Evolutionary conservation across 2,329 filamentous ascomycete genomes (phyloP).

Genomic region (Diaporthe caulivora): DNA sequence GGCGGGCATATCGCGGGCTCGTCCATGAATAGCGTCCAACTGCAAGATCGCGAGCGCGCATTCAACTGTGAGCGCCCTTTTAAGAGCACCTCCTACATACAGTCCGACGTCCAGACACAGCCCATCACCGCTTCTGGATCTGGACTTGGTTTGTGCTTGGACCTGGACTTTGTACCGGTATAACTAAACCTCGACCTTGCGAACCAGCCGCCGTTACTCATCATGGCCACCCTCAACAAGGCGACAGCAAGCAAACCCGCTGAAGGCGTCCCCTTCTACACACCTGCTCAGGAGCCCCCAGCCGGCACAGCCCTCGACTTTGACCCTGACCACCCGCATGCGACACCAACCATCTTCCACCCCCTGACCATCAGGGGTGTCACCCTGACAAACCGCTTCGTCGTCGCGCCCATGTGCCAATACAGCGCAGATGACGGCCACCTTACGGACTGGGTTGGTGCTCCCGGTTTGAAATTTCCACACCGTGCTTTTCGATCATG

Average conservation of each 20-base stretch:
- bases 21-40: not conserved
- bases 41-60: too few species aligned
- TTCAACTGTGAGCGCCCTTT: not conserved
- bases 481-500: not conserved
- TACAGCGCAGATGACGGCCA: conserved; percentile 73
- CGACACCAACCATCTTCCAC: conserved; percentile 66
- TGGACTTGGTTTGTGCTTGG: not conserved
- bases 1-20: not conserved
- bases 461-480: conserved; percentile 58
- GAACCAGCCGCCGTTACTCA: not conserved
- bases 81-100: not conserved
- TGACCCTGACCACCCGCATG: conserved; percentile 44
- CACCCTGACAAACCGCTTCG: conserved; percentile 68
- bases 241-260: conserved; percentile 54
- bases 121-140: not conserved
- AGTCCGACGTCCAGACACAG: not conserved
- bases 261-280: conserved; percentile 63
- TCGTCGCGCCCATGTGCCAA: conserved; percentile 72
- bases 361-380: conserved; percentile 67
- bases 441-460: conserved; percentile 73
- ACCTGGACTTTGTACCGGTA: too few species aligned
- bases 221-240: conserved; percentile 38
- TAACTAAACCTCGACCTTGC: not conserved
- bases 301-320: conserved; percentile 59
- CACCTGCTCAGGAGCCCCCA: conserved; percentile 65